phyloP scores from a whole-genome alignment of 2,329 filamentous ascomycete genomes.

The Atkinsonella texensis region DNA sequence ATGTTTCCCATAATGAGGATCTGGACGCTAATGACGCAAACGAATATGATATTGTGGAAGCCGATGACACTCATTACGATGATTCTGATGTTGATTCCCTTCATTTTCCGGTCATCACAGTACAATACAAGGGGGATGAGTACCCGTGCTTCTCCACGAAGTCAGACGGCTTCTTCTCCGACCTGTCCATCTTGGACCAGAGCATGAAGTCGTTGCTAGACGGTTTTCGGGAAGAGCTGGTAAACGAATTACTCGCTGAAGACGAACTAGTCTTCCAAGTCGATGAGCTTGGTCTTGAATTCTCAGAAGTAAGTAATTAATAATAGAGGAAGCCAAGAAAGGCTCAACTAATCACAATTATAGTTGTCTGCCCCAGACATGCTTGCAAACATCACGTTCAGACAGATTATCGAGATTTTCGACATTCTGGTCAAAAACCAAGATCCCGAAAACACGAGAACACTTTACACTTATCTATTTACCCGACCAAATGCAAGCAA shows the following conservation, averaged over 20 bases:
- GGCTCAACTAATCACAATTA: slow-evolving; percentile 14
- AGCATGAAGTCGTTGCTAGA: slow-evolving; percentile 32
- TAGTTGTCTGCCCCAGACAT: slow-evolving; percentile 25
- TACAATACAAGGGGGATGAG: slow-evolving; percentile 31
- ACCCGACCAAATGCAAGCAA: slow-evolving; percentile 27
- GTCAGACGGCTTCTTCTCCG: slow-evolving; percentile 32
- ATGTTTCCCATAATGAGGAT: background rate
- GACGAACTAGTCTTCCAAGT: slow-evolving; percentile 41
- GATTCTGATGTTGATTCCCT: slow-evolving; percentile 5
- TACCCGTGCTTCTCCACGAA: slow-evolving; percentile 27
- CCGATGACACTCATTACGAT: slow-evolving; percentile 1
- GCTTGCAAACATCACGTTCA: slow-evolving; percentile 25
- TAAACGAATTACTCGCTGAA: slow-evolving; percentile 29
- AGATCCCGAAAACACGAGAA: slow-evolving; percentile 25
- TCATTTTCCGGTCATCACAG: slow-evolving; percentile 25
- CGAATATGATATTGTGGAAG: background rate
- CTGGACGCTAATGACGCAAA: background rate
- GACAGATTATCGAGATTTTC: slow-evolving; percentile 30
- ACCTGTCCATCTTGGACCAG: slow-evolving; percentile 27
- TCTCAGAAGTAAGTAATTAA: slow-evolving; percentile 31
- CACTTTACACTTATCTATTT: slow-evolving; percentile 30
- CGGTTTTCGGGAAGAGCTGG: slow-evolving; percentile 32
- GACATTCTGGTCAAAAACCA: slow-evolving; percentile 32
- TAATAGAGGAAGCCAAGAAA: background rate
- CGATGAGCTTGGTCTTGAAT: slow-evolving; percentile 40